Base-by-base conservation (phyloP, 1,284 basidiomycete species). In the Fomes fomentarius region DNA sequence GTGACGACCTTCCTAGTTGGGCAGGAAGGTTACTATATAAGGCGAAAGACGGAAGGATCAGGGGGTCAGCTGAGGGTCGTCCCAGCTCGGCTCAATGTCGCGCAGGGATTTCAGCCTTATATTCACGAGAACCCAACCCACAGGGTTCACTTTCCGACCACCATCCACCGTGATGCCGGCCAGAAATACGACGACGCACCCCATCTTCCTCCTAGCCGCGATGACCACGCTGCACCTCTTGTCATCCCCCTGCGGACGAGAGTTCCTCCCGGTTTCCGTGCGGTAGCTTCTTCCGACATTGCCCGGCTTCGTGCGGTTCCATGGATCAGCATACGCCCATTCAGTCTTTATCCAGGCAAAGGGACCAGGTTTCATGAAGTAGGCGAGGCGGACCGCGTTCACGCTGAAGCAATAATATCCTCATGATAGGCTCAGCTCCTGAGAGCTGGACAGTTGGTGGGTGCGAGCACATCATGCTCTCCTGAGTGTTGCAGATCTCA, bases 401-500 rank as follows among this genome's bases (percentile, higher is more conserved):
- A 37, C 45, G 17, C 37, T 26, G 35, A 50, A 21, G 44, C 28
- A 40, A 44, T 37, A 38, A 47, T 21, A 24, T 15, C 37, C 44
- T 30, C 38, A 35, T 39, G 53, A 57, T 61, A 61, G 50, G 50
- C 24, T 57, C 56, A 56, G 59, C 19, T 46, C 51, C 55, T 55
- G 52, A 30, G 33, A n/a, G n/a, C n/a, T 57, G 58, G 58, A 19
- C 42, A 41, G 50, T 60, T 53, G 52, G 56, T 33, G 47, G 50
- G 59, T 57, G 53, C 38, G 50, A 57, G 54, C 52, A 57, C 58
- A 60, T 54, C 55, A 54, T 54, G 34, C 15, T 41, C 24, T 40
- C 25, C 35, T 22, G 22, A 21, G 46, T 44, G 22, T 48, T 41
- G 46, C 43, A 37, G 37, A 55, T 52, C 55, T 52, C 42, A 39